These are phyloP conservation scores for Claviceps humidiphila DNA, from an alignment of 2,329 filamentous ascomycete species.

Conservation along the genomic window DNA sequence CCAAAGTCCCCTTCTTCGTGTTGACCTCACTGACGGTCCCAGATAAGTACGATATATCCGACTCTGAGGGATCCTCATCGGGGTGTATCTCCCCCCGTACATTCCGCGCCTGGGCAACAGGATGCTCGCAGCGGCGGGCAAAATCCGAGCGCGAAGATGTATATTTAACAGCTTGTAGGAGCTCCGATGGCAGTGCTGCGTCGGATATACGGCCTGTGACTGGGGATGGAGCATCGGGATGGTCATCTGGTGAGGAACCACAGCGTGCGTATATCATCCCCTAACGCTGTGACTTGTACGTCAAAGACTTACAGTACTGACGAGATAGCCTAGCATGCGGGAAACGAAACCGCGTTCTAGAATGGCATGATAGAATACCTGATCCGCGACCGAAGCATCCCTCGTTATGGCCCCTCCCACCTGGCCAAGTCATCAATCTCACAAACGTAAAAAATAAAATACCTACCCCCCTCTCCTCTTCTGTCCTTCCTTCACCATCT, in stretches of 20 bases:
- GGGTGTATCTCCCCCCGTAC: slow-evolving; percentile 28
- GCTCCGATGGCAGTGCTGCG: background rate
- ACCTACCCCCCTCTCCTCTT: background rate
- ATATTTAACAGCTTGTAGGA: too few relatives aligned
- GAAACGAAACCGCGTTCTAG: background rate
- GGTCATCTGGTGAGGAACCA: background rate
- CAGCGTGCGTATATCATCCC: background rate
- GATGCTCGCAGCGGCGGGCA: slow-evolving; percentile 2
- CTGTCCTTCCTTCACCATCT: background rate
- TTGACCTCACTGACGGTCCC: background rate
- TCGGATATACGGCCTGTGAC: background rate
- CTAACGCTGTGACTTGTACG: background rate
- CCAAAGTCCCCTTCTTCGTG: background rate
- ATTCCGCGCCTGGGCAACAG: slow-evolving; percentile 25
- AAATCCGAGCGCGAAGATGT: too few relatives aligned
- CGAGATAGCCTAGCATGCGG: background rate
- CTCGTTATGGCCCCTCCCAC: background rate
- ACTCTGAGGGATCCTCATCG: slow-evolving; percentile 26
- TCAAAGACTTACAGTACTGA: too few relatives aligned
- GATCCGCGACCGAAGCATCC: background rate
- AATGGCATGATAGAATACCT: background rate
- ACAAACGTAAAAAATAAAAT: slow-evolving; percentile 10
- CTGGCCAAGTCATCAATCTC: slow-evolving; percentile 1
- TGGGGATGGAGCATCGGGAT: background rate
- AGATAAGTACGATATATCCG: slow-evolving; percentile 19